Base-by-base conservation (phyloP, 2,329 filamentous ascomycete species). In the Microdochium paspali region DNA sequence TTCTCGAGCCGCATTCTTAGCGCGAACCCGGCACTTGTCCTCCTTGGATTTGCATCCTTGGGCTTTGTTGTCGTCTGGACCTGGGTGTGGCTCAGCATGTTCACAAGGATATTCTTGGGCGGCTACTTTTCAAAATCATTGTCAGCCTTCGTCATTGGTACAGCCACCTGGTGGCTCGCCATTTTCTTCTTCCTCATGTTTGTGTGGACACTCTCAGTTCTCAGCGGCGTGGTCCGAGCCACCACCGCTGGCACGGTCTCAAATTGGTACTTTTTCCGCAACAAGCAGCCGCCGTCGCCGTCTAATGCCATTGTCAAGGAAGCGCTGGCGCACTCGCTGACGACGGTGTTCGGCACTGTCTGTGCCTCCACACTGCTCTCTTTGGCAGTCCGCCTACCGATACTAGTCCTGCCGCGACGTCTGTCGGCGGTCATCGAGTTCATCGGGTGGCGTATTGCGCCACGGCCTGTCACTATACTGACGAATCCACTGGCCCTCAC, bases 181-280 rank as follows among this genome's bases (percentile, higher is more conserved):
- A 77, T 81, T 23, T 95, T 84, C 63, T 98, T 96, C 68, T 80
- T 96, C 54, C 70, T 97, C 50, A 85, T 96, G 71, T 97, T 96
- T 66, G 82, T 97, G 56, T 98, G 93, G 93, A 93, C 90, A 0
- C 73, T 96, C 39, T 86, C 87, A 2, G 80, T 97, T 49, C 82
- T 95, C 61, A 85, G 89, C 49, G 90, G 89, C 18, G 79, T 97
- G 21, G 91, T 98, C 64, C 84, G 93, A 49, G 84, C 88, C 21
- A 93, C 90, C 15, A 95, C 91, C 13, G 91, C 90, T 23, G 93
- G 93, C 10, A 95, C 91, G 1, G 91, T 97, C 23, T 95, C 89
- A 35, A 93, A 98, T 66, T 98, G 93, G 93, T 98, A 98, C 67
- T 98, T 97, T 66, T 91, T 97, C 66, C 88, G 93, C 52, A 86